Evolutionary conservation across 225 moss, liverwort and hornwort genomes (phyloP).

Genomic region (Physcomitrellopsis africana): DNA sequence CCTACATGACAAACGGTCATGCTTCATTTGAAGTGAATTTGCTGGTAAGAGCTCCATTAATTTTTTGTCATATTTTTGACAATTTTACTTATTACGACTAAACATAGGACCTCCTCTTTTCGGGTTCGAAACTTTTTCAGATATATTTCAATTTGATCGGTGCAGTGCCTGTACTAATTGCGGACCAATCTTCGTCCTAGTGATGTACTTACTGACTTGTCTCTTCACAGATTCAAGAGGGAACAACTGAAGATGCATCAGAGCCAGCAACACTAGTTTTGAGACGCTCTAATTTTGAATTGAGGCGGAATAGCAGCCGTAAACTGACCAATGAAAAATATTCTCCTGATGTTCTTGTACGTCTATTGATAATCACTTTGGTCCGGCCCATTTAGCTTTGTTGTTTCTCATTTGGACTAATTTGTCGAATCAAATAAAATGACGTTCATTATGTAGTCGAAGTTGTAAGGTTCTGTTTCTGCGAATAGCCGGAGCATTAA

Average conservation of each 20-base stretch:
- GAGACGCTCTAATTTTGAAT: conserved; percentile 69
- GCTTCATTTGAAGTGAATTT: conserved; percentile 76
- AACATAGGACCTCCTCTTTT: neutral
- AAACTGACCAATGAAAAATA: conserved; percentile 74
- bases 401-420: neutral
- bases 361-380: conserved; percentile 17
- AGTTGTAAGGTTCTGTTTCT: neutral
- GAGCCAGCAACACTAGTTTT: conserved; percentile 62
- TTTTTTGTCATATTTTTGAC: neutral
- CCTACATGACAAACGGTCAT: conserved; percentile 51
- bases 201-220: neutral
- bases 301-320: conserved; percentile 58
- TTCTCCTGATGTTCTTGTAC: conserved; percentile 62
- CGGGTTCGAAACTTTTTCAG: neutral
- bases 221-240: conserved; percentile 56
- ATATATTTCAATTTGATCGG: neutral
- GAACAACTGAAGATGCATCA: conserved; percentile 58
- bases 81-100: neutral
- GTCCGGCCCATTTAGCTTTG: conserved; percentile 3
- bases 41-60: conserved; percentile 52
- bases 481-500: conserved; percentile 9
- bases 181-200: neutral
- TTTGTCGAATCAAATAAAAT: neutral
- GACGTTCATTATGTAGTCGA: neutral
- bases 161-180: neutral